Base-by-base conservation (phyloP, 2,329 filamentous ascomycete species). In the Ascocoryne sarcoides region DNA sequence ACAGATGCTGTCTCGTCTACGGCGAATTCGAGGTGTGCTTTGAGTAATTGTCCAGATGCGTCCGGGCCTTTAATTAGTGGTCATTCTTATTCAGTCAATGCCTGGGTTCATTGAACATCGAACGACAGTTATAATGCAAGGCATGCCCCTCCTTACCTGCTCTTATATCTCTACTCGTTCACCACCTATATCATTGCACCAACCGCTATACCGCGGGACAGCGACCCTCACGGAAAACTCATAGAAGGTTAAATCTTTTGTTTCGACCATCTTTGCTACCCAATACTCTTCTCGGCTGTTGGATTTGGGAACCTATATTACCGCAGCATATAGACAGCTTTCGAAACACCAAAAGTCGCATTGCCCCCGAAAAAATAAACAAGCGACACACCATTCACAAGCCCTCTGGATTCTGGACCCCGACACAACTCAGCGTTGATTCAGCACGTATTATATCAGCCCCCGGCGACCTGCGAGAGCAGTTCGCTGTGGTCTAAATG, bases 401-500 rank as follows among this genome's bases (percentile, higher is more conserved):
- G 47, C 47, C 45, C 48, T 52, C 46, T 50, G 44, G 48, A 55
- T 53, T 48, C 55, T 46, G 46, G 54, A 56, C 49, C 29, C 37
- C 16, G 35, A 33, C 5, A 48, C 51, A 43, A 39, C 44, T 43
- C 45, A 53, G 53, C 53, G 48, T 50, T 56, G 49, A 53, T 56
- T 48, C 51, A 55, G 45, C 51, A 51, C 44, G 45, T 56, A 51
- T 39, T 51, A 43, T 36, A 73, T 60, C 68, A 75, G 60, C 73
- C 63, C 65, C 70, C 74, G 69, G 75, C 73, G 73, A 71, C 73
- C 78, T 78, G 79, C 76, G 76, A 79, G 79, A 75, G 79, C 78
- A 77, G 69, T 66, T 73, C 72, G 79, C 78, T 83, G 79, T 83
- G 79, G 79, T 77, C 76, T 76, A 73, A 76, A 26, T 78, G 79